phyloP scores from a whole-genome alignment of 768 basidiomycete species.

The Ramaria sp. region DNA sequence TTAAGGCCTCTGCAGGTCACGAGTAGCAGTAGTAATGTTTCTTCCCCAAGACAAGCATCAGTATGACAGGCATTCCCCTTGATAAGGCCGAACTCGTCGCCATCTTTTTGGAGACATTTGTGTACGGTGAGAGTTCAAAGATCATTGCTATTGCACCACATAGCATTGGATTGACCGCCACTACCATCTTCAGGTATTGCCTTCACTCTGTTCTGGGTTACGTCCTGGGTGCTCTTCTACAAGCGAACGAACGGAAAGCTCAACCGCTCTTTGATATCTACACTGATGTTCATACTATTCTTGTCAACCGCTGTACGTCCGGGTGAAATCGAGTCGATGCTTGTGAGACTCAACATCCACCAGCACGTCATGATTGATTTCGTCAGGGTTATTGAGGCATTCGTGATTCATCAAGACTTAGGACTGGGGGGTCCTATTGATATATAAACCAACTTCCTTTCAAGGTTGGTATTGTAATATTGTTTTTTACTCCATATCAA shows the following conservation, averaged over 20 bases:
- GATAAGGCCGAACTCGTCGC: constrained; percentile 3
- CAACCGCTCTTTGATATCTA: not conserved
- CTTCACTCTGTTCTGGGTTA: not conserved
- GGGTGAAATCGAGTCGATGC: not conserved
- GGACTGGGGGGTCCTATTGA: no score
- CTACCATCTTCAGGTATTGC: not conserved
- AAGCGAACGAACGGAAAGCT: not conserved
- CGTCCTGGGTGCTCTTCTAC: not conserved
- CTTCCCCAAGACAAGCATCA: no score
- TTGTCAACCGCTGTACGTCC: not conserved
- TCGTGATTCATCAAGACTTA: no score
- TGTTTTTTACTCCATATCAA: not conserved
- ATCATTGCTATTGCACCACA: not conserved
- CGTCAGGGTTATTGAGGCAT: no score
- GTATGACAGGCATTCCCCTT: not conserved
- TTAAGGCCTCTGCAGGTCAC: no score
- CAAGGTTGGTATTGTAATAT: no score
- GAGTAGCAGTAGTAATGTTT: no score
- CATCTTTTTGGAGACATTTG: not conserved
- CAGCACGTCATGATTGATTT: no score
- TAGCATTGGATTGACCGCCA: not conserved
- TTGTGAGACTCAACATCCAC: no score
- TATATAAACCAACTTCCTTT: no score
- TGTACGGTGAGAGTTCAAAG: not conserved
- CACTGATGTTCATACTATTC: not conserved